Conservation (phyloP, 352 stramenopile species). For the Pythium graminicola region DNA sequence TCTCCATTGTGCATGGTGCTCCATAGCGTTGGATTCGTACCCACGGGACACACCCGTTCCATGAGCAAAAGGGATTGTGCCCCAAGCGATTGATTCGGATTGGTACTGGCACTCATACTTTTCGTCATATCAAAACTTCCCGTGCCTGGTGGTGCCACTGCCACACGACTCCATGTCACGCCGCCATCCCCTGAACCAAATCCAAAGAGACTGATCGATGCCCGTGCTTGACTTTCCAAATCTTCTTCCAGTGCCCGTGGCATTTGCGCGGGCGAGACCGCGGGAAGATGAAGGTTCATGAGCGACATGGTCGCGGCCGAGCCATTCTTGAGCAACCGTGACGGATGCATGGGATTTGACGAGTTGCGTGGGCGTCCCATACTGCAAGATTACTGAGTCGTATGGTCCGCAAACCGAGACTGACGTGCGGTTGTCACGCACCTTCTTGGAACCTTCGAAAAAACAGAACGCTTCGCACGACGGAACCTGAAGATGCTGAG, state of each 20-base stretch:
- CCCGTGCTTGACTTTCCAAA: conserved; percentile 40
- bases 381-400: too few relatives aligned
- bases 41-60: conserved; percentile 60
- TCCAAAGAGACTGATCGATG: conserved; percentile 62
- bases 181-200: conserved; percentile 46
- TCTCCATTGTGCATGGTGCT: conserved; percentile 52
- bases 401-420: too few relatives aligned
- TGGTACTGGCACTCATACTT: conserved; percentile 11
- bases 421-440: too few relatives aligned
- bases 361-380: conserved; percentile 15
- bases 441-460: too few relatives aligned
- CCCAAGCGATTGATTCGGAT: conserved; percentile 15
- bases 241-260: conserved; percentile 25
- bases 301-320: conserved; percentile 6
- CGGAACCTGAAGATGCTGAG: too few relatives aligned
- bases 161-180: conserved; percentile 54
- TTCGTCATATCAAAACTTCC: not conserved
- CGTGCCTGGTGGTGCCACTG: conserved; percentile 11
- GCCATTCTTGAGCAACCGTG: conserved; percentile 18
- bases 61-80: conserved; percentile 31
- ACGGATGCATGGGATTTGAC: conserved; percentile 17
- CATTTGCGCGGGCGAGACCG: conserved; percentile 4
- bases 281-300: conserved; percentile 14
- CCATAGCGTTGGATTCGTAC: conserved; percentile 54
- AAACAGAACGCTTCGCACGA: too few relatives aligned